Conservation (phyloP, 805 yeast genomes). For the Ogataea paraovalis region DNA sequence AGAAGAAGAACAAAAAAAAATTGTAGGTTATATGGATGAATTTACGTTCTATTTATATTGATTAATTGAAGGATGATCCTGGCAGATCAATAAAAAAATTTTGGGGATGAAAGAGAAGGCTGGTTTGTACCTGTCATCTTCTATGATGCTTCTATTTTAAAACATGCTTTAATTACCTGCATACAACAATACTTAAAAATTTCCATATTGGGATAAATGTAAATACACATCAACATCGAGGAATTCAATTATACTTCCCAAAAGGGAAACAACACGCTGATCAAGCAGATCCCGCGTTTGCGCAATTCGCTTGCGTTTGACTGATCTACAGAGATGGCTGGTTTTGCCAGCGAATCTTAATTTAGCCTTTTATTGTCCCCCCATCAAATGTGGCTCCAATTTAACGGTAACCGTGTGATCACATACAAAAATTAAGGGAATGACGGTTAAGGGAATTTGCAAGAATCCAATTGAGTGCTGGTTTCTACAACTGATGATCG, state of each 20-base stretch:
- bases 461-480: too few species aligned
- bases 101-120: slow-evolving; percentile 12
- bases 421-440: too few species aligned
- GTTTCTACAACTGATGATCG: too few species aligned
- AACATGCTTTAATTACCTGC: slow-evolving; percentile 11
- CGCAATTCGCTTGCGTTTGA: background rate
- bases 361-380: background rate
- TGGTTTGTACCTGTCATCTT: slow-evolving; percentile 12
- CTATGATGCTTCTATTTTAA: too few species aligned
- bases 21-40: too few species aligned
- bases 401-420: too few species aligned
- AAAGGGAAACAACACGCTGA: background rate
- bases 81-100: background rate
- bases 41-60: background rate
- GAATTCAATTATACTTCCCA: background rate
- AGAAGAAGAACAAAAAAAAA: too few species aligned
- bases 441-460: too few species aligned
- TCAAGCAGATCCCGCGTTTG: too few species aligned
- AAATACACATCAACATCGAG: slow-evolving; percentile 2
- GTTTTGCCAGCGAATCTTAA: background rate
- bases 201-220: slow-evolving; percentile 6
- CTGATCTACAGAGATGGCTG: slow-evolving; percentile 1
- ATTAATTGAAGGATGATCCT: background rate
- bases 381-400: background rate
- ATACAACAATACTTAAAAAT: slow-evolving; percentile 4